Evolutionary conservation across 73 alveolate genomes (phyloP).

Genomic region (Uronychia setigera): DNA sequence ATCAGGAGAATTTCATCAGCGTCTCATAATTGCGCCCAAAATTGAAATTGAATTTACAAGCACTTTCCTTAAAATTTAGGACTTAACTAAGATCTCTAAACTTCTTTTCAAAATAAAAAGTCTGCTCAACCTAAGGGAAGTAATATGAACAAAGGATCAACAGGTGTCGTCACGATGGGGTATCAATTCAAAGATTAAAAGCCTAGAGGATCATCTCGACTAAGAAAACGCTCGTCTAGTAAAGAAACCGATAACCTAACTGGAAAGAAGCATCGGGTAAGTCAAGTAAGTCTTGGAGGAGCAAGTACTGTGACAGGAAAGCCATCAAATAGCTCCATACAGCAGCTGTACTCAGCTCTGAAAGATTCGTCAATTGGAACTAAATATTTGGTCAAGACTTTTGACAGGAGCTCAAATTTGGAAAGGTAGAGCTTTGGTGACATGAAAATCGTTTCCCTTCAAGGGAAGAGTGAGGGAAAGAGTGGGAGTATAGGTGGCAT

Average conservation of each 20-base stretch:
- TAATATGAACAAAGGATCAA: no score
- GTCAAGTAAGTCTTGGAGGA: neutral
- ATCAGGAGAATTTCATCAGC: neutral
- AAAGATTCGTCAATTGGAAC: neutral
- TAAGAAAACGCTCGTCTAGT: neutral
- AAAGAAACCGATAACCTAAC: neutral
- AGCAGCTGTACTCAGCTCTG: neutral
- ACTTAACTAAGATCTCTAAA: no score
- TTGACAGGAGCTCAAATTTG: neutral
- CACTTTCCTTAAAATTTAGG: neutral
- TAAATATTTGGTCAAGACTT: neutral
- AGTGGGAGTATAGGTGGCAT: no score
- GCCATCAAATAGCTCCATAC: neutral
- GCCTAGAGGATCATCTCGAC: neutral
- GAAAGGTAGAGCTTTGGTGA: neutral
- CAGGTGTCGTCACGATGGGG: no score
- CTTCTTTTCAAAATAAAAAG: no score
- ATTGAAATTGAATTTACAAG: neutral
- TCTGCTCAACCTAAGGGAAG: no score
- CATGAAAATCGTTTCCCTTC: neutral
- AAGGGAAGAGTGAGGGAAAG: neutral
- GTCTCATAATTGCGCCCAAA: neutral
- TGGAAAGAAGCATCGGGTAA: no score
- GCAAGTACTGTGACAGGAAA: neutral
- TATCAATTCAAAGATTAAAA: no score